phyloP scores from a whole-genome alignment of 106 monocot species.

The Triglochin maritima region DNA sequence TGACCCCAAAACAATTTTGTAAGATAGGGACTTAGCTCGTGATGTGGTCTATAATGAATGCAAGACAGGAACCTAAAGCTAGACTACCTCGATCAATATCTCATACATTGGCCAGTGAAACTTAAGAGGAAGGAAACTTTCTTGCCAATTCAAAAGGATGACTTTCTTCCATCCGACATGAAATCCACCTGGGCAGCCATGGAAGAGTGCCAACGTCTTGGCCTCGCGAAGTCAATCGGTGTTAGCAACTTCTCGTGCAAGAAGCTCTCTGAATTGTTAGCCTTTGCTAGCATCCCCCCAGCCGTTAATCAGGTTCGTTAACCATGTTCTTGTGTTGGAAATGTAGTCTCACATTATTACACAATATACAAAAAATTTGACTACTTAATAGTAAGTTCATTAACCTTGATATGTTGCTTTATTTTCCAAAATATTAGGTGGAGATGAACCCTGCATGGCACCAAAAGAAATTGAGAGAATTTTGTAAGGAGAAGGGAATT shows the following conservation, averaged over 20 bases:
- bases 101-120: conserved; percentile 32
- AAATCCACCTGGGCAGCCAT: conserved; percentile 66
- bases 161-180: conserved; percentile 39
- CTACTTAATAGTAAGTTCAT: too few relatives aligned
- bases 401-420: too few relatives aligned
- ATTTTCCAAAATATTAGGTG: background rate
- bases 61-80: background rate
- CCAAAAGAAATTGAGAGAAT: conserved; percentile 11
- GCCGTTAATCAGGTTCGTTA: conserved; percentile 39
- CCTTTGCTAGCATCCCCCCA: conserved; percentile 38
- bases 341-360: too few relatives aligned
- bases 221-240: conserved; percentile 59
- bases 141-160: conserved; percentile 20
- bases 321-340: too few relatives aligned
- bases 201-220: conserved; percentile 52
- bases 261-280: conserved; percentile 47
- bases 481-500: conserved; percentile 4
- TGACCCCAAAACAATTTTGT: too few relatives aligned
- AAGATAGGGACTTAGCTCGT: too few relatives aligned
- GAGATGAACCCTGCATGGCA: conserved; percentile 16
- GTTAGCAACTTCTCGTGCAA: conserved; percentile 67
- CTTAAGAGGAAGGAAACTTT: conserved; percentile 23
- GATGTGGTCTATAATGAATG: too few relatives aligned
- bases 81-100: conserved; percentile 3
- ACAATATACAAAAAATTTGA: too few relatives aligned